Evolutionary conservation across 257 asterid species (phyloP).

Genomic region (Solanum peruvianum): DNA sequence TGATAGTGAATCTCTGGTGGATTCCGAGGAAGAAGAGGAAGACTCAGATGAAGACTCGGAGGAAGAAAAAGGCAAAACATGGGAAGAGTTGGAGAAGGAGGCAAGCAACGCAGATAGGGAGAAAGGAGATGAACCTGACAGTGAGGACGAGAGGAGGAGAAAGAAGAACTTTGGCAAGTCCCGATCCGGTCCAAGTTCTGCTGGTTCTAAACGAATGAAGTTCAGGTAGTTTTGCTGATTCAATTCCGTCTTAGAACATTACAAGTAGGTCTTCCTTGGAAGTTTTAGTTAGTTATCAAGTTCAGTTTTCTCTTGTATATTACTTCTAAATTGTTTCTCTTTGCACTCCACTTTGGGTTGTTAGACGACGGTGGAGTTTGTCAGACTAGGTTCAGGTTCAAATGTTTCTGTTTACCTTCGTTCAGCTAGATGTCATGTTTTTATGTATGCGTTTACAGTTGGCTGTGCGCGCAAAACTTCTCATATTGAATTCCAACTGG

Average conservation of each 20-base stretch:
- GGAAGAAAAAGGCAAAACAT: conserved; percentile 16
- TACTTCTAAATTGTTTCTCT: neutral
- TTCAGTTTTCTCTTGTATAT: neutral
- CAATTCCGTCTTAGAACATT: neutral
- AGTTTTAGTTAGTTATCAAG: neutral
- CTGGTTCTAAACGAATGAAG: neutral
- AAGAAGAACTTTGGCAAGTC: conserved; percentile 12
- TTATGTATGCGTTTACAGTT: neutral
- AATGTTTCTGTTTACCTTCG: neutral
- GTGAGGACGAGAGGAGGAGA: conserved; percentile 19
- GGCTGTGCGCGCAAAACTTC: neutral
- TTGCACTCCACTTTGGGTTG: neutral
- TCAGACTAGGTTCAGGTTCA: neutral
- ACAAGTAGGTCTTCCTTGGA: neutral
- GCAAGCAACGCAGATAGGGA: conserved; percentile 17
- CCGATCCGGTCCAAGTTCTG: neutral
- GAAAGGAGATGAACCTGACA: conserved; percentile 14
- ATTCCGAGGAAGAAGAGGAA: conserved; percentile 5
- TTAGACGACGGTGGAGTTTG: neutral
- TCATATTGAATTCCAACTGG: neutral
- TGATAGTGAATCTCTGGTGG: conserved; percentile 16
- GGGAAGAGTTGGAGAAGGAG: conserved; percentile 18
- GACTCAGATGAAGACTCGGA: conserved; percentile 7
- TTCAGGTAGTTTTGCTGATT: neutral
- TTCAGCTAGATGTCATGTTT: neutral